phyloP scores from a whole-genome alignment of 352 stramenopile genomes.

The Globisporangium alternatum region DNA sequence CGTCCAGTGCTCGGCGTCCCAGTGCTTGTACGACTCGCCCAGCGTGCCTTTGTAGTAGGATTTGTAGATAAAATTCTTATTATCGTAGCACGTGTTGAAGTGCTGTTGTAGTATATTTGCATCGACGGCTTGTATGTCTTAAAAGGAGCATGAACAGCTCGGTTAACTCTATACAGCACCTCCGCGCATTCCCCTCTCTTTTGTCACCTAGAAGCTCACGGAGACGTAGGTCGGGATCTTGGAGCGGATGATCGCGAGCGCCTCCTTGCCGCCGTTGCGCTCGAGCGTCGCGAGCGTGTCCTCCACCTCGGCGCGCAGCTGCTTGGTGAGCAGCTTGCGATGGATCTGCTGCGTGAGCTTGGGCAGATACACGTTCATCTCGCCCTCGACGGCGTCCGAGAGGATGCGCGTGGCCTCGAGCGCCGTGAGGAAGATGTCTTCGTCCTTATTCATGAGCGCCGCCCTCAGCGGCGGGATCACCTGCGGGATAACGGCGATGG shows the following conservation, averaged over 20 bases:
- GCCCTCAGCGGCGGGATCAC: slow-evolving; percentile 57
- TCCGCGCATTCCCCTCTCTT: not conserved
- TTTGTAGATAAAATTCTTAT: too few relatives aligned
- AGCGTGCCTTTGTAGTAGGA: too few relatives aligned
- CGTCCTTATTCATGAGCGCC: slow-evolving; percentile 65
- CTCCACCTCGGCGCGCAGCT: slow-evolving; percentile 49
- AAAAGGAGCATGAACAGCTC: too few relatives aligned
- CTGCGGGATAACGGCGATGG: slow-evolving; percentile 46
- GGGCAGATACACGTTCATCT: slow-evolving; percentile 74
- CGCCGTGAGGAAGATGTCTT: slow-evolving; percentile 69
- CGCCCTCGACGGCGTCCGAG: slow-evolving; percentile 56
- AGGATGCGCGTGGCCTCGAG: slow-evolving; percentile 65
- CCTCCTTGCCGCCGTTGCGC: slow-evolving; percentile 70
- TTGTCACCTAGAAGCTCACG: slow-evolving; percentile 20
- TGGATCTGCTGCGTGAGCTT: slow-evolving; percentile 82
- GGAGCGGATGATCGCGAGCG: slow-evolving; percentile 65
- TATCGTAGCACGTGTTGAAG: too few relatives aligned
- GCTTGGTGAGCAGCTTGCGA: slow-evolving; percentile 61
- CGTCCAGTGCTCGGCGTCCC: too few relatives aligned
- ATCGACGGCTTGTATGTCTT: too few relatives aligned
- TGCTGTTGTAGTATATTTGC: too few relatives aligned
- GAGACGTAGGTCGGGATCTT: slow-evolving; percentile 81
- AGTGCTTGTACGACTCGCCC: too few relatives aligned
- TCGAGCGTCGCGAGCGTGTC: slow-evolving; percentile 64
- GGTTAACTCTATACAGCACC: too few relatives aligned